Evolutionary conservation across 345 rosid genomes (phyloP), one percentile per base, ranked within the genome.

Genomic region (Rhodomyrtus tomentosa): DNA sequence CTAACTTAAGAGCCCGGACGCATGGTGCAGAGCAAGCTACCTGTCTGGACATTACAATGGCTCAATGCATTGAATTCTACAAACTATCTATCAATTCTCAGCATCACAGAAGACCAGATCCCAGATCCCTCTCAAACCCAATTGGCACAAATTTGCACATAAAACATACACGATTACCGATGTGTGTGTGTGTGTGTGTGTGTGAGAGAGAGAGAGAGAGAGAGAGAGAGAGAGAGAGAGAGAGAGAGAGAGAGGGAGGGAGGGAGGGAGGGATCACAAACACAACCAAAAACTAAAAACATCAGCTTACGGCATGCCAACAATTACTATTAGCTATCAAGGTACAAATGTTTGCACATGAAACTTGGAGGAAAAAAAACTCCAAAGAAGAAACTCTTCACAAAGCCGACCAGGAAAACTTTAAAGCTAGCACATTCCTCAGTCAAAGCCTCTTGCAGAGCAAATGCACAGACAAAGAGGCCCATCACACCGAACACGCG

Each of bases 401-500:
- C 32, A 32, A 62, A 68, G 76, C 76, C 45, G 45, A 20, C 76
- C 74, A 68, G 24, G 11, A 68, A 68, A 32, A 68, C 6, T 68
- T 32, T 68, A 68, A 68, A 68, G 45, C 45, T 51, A 81, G 48
- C 83, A 51, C 83, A 81, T 55, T 81, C 91, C 85, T 91, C 94
- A 90, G 96, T 93, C 96, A 90, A 92, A 93, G 95, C 93, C 95
- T 88, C 89, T 25, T 83, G 84, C 87, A 86, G 89, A 87, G 88
- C 85, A 59, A 82, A 88, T 81, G 88, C 90, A 59, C 27, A 13
- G 54, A 81, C 24, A 50, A 55, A 89, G 95, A 92, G 96, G 95
- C 98, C 94, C 98, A 93, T 97, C 98, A 95, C 94, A 92, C 98
- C 96, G 93, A 81, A 50, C 36, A 81, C 6, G 59, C 86, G 80